phyloP scores from a whole-genome alignment of 225 moss, liverwort and hornwort genomes.

The Pleurozium schreberi region DNA sequence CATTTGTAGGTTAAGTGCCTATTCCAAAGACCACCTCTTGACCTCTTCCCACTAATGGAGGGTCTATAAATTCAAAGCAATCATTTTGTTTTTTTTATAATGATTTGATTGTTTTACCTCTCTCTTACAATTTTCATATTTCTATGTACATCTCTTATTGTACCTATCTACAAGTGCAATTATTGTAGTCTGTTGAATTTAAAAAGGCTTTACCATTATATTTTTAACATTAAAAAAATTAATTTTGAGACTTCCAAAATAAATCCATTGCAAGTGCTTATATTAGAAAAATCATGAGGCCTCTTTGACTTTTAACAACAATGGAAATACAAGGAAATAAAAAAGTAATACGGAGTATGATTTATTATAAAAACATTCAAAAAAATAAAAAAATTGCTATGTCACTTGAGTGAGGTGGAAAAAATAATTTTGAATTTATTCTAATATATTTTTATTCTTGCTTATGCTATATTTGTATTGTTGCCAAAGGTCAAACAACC shows the following conservation, averaged over 20 bases:
- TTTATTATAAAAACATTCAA: too few species aligned
- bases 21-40: background rate
- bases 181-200: background rate
- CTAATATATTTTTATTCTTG: too few species aligned
- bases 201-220: background rate
- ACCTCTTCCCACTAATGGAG: background rate
- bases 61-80: background rate
- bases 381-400: too few species aligned
- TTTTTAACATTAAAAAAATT: background rate
- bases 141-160: background rate
- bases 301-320: too few species aligned
- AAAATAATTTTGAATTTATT: too few species aligned
- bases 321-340: too few species aligned
- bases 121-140: background rate
- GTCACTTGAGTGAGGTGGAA: too few species aligned
- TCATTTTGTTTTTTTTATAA: background rate
- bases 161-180: background rate
- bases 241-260: too few species aligned
- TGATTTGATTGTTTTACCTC: background rate
- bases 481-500: background rate
- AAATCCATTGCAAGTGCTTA: background rate
- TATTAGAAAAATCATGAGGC: too few species aligned
- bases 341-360: too few species aligned
- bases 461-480: background rate
- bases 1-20: background rate